Base-by-base conservation (phyloP, 192 early-diverging fungal species). In the Neocallimastix lanati region DNA sequence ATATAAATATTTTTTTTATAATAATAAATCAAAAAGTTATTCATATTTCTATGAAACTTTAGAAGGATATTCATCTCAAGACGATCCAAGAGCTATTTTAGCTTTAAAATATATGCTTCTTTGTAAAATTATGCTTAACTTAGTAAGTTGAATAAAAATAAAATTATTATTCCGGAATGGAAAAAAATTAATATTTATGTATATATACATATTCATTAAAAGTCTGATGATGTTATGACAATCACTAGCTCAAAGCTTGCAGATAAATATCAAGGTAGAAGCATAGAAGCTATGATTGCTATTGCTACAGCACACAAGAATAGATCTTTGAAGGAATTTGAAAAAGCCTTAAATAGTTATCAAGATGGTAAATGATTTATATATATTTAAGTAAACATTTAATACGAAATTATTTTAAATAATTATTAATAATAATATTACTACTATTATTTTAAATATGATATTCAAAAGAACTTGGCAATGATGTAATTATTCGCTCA, bases 21-120 rank as follows among this genome's bases (percentile, higher is more conserved):
- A n/a, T n/a, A n/a, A n/a, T n/a, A n/a, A n/a, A n/a, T n/a, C n/a
- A n/a, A n/a, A n/a, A 78, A 89, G 88, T 36, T 90, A 86, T 83
- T 98, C 96, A 77, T 99, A 98, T 89, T 99, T 99, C 86, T 98
- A 96, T 81, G 98, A 99, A 85, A 96, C 96, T 7, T 88, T 98
- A 82, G 98, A 99, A 82, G 95, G 94, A 9, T 95, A 92, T 81
- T 90, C 95, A 13, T 89, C 90, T n/a, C 90, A 95, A 81, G 96
- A 96, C 29, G 95, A 97, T 82, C 82, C 91, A 37, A 89, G 91
- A 77, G 96, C 95, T 77, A 89, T 98, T 15, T 88, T 92, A 78
- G 96, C 94, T 6, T 88, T 99, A 81, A 96, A 97, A 83, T 99
- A 98, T 87, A 96, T 99, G 96, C 84, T 99, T 77, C 88, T 99